A percentile compares a stretch with the other conserved stretches of the same genome.
These are phyloP conservation scores for Backusella sp. DNA, from an alignment of 192 early-diverging fungal species.

Conservation along the genomic window DNA sequence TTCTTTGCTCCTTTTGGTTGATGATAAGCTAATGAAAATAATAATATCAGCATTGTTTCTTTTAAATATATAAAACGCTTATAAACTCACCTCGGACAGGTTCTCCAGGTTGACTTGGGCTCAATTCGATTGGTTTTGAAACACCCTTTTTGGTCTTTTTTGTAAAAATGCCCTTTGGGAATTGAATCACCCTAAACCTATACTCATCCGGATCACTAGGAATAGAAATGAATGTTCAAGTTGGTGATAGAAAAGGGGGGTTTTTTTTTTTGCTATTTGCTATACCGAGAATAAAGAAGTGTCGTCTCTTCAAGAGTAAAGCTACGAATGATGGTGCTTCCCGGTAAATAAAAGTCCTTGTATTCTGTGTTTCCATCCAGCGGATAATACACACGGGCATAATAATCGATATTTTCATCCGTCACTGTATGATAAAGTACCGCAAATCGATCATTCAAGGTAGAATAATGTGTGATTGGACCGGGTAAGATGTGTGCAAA, in stretches of 20 bases:
- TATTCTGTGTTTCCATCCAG: neutral
- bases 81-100: slow-evolving; percentile 11
- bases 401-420: slow-evolving; percentile 26
- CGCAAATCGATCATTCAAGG: slow-evolving; percentile 14
- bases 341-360: slow-evolving; percentile 34
- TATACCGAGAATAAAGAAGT: slow-evolving; percentile 38
- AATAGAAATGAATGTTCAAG: neutral
- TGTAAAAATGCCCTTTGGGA: slow-evolving; percentile 11
- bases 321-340: slow-evolving; percentile 19
- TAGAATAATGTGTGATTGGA: slow-evolving; percentile 21
- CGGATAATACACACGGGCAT: slow-evolving; percentile 25
- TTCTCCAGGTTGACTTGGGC: slow-evolving; percentile 11
- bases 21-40: slow-evolving; percentile 10
- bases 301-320: slow-evolving; percentile 26
- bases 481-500: slow-evolving; percentile 25
- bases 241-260: too few species aligned
- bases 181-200: slow-evolving; percentile 10
- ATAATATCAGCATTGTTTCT: too few species aligned
- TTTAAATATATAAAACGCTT: neutral
- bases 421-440: slow-evolving; percentile 29
- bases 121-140: neutral
- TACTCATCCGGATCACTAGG: slow-evolving; percentile 17
- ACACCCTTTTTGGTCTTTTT: neutral
- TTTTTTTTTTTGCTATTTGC: too few species aligned
- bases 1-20: slow-evolving; percentile 15